Evolutionary conservation across 345 rosid species (phyloP).

Genomic region (Sisymbrium irio): DNA sequence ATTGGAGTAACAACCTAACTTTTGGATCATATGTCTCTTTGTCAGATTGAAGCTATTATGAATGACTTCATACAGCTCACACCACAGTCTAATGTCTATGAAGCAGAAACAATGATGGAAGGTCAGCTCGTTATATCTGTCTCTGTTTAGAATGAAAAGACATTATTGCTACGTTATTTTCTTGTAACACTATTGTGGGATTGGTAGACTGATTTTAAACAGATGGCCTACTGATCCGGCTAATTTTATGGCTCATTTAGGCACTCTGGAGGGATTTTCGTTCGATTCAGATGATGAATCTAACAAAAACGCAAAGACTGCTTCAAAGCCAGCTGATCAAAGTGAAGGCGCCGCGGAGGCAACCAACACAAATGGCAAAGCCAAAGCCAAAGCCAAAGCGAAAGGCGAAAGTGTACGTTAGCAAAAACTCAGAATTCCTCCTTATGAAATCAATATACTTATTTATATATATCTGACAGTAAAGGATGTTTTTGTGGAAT

Average conservation of each 20-base stretch:
- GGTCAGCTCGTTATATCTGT: constrained; percentile 39
- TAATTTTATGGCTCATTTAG: constrained; percentile 36
- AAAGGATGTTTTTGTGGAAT: neutral
- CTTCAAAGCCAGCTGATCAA: constrained; percentile 48
- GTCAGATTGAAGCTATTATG: constrained; percentile 91
- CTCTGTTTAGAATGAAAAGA: neutral
- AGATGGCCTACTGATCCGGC: neutral
- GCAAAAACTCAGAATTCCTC: neutral
- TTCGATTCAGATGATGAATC: constrained; percentile 86
- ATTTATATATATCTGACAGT: neutral
- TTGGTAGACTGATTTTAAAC: neutral
- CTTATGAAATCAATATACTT: neutral
- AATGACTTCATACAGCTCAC: constrained; percentile 87
- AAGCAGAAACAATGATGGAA: constrained; percentile 96
- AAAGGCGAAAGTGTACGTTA: constrained; percentile 50
- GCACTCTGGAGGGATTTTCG: constrained; percentile 82
- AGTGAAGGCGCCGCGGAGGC: constrained; percentile 50
- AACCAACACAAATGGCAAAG: constrained; percentile 54
- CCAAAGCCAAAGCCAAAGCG: constrained; percentile 60
- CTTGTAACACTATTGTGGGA: constrained; percentile 6
- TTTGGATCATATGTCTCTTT: constrained; percentile 19
- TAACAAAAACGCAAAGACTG: constrained; percentile 51
- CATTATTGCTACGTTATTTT: neutral
- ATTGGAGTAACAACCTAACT: constrained; percentile 8
- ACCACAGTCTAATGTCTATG: constrained; percentile 76